A percentile compares a stretch with the other conserved stretches of the same genome.
These are phyloP conservation scores for Aureobasidium pullulans DNA, from an alignment of 2,329 filamentous ascomycete genomes.

Conservation along the genomic window DNA sequence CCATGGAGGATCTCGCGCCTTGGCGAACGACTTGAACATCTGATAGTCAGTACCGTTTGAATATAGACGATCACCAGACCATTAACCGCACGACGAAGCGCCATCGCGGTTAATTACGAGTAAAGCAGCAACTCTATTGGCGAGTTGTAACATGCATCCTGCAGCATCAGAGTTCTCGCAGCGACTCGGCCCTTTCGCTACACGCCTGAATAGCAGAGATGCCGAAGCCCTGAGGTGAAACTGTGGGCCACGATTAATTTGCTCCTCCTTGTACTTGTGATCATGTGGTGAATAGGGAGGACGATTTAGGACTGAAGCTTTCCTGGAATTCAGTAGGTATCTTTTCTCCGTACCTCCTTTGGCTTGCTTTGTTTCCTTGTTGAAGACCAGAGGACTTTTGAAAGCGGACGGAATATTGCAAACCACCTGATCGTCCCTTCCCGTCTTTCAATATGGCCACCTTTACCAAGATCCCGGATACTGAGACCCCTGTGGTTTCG, in stretches of 20 bases:
- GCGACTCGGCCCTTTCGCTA: conserved; percentile 9
- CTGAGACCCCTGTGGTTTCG: conserved; percentile 55
- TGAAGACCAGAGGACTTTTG: neutral
- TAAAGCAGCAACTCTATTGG: neutral
- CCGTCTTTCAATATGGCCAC: conserved; percentile 52
- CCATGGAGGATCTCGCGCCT: neutral
- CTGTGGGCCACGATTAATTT: neutral
- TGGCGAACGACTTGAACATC: neutral
- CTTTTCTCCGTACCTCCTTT: neutral
- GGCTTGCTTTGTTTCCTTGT: neutral
- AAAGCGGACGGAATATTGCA: neutral
- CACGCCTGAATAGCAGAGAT: conserved; percentile 4
- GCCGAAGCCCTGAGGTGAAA: neutral
- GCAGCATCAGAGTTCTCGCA: neutral
- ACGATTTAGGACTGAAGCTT: conserved; percentile 4
- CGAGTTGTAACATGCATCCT: neutral
- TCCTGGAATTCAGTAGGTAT: neutral
- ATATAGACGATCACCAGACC: conserved; percentile 1
- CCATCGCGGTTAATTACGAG: conserved; percentile 1
- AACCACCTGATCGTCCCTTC: neutral
- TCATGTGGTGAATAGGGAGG: neutral
- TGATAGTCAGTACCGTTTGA: neutral
- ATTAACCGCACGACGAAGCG: neutral
- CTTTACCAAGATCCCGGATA: conserved; percentile 59
- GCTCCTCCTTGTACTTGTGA: neutral